These are phyloP conservation scores for Penicillium olsonii DNA, from an alignment of 2,329 filamentous ascomycete species.

Conservation along the genomic window DNA sequence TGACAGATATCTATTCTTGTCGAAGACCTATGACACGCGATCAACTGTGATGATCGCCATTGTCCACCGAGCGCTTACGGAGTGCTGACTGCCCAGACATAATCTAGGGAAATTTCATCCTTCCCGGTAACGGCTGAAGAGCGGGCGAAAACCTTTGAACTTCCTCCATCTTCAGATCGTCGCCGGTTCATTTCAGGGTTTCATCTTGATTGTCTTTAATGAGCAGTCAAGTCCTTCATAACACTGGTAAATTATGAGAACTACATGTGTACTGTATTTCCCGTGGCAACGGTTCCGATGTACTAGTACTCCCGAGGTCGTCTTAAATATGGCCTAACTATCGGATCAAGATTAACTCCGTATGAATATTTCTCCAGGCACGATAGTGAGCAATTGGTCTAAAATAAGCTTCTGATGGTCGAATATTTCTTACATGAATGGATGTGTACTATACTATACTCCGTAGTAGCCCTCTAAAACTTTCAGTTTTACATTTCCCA, in stretches of 20 bases:
- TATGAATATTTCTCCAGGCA: no score
- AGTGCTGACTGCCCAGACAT: neutral
- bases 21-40: neutral
- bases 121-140: neutral
- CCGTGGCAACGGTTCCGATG: no score
- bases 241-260: neutral
- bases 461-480: no score
- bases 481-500: no score
- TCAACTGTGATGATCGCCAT: neutral
- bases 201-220: neutral
- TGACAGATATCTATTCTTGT: constrained; percentile 7
- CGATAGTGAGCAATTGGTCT: no score
- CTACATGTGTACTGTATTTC: neutral
- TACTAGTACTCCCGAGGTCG: no score
- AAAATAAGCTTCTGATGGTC: no score
- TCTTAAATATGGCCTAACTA: no score
- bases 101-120: neutral
- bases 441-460: no score
- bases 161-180: neutral
- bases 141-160: neutral
- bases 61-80: neutral
- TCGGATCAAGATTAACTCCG: no score
- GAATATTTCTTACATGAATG: no score
- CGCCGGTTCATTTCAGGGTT: neutral
- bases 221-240: neutral